phyloP scores from a whole-genome alignment of 2,329 filamentous ascomycete species.

The Magnaporthiopsis rhizophila region DNA sequence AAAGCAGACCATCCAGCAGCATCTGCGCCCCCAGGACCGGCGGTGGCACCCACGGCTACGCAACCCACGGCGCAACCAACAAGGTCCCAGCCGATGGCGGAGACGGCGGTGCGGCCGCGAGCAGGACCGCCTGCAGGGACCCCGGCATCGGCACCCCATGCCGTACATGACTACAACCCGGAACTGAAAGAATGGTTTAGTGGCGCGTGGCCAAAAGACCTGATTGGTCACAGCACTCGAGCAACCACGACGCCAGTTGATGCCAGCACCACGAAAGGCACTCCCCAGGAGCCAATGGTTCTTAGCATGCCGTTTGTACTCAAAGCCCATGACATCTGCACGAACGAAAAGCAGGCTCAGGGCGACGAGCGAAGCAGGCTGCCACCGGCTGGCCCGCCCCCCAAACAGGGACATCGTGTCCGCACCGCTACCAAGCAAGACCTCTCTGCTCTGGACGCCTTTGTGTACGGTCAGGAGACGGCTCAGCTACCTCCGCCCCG shows the following conservation, averaged over 20 bases:
- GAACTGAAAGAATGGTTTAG: neutral
- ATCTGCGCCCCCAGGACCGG: neutral
- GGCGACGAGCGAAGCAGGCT: neutral
- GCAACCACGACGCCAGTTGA: neutral
- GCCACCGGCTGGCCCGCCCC: too few species aligned
- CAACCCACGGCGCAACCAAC: neutral
- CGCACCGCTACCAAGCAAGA: neutral
- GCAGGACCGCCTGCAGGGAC: neutral
- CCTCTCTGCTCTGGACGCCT: constrained; percentile 15
- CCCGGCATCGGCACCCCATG: neutral
- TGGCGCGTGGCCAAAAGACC: neutral
- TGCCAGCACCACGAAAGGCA: neutral
- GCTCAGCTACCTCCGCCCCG: constrained; percentile 15
- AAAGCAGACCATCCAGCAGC: neutral
- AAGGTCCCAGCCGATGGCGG: neutral
- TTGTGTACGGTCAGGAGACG: constrained; percentile 19
- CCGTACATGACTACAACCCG: neutral
- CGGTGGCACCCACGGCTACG: neutral
- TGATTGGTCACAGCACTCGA: neutral
- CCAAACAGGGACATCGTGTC: neutral
- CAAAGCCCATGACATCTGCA: neutral
- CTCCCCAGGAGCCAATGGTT: neutral
- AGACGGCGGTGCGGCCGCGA: neutral
- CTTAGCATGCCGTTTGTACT: neutral
- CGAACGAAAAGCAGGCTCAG: neutral